Conservation (phyloP, 2,329 filamentous ascomycete species). For the Blastomyces percursus region DNA sequence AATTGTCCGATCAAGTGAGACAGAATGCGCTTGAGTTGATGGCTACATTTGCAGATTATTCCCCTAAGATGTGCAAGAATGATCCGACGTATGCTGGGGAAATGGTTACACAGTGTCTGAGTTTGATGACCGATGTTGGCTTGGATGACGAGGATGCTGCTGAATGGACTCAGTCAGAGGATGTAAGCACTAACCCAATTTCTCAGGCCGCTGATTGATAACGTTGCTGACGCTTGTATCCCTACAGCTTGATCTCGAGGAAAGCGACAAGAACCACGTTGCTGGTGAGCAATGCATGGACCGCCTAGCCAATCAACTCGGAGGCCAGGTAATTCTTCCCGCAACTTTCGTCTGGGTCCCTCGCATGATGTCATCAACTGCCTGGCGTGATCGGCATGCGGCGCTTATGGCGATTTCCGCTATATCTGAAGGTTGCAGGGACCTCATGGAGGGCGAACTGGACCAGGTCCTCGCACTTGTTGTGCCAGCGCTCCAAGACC, state of each 20-base stretch:
- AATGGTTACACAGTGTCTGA: conserved; percentile 98
- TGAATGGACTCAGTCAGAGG: conserved; percentile 88
- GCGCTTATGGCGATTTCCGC: conserved; percentile 98
- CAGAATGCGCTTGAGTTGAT: conserved; percentile 95
- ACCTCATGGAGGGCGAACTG: conserved; percentile 89
- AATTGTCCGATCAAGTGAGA: conserved; percentile 75
- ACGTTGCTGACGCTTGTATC: conserved; percentile 14
- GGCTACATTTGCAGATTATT: conserved; percentile 94
- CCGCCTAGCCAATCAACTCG: conserved; percentile 89
- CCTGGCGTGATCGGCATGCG: conserved; percentile 91
- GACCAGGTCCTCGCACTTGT: conserved; percentile 90
- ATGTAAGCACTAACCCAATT: conserved; percentile 47
- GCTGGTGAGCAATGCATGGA: conserved; percentile 99
- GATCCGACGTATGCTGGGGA: conserved; percentile 83
- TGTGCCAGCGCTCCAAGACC: conserved; percentile 79
- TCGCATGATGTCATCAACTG: conserved; percentile 89
- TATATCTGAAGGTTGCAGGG: conserved; percentile 92
- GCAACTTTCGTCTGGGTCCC: conserved; percentile 96
- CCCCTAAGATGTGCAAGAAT: conserved; percentile 88
- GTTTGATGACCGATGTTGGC: conserved; percentile 94
- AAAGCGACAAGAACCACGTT: conserved; percentile 94
- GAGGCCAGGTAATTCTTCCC: conserved; percentile 80
- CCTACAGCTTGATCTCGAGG: conserved; percentile 71
- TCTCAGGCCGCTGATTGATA: neutral
- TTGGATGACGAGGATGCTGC: conserved; percentile 86